Evolutionary conservation across 768 basidiomycete species (phyloP).

Genomic region (Lepiota brunneoincarnata): DNA sequence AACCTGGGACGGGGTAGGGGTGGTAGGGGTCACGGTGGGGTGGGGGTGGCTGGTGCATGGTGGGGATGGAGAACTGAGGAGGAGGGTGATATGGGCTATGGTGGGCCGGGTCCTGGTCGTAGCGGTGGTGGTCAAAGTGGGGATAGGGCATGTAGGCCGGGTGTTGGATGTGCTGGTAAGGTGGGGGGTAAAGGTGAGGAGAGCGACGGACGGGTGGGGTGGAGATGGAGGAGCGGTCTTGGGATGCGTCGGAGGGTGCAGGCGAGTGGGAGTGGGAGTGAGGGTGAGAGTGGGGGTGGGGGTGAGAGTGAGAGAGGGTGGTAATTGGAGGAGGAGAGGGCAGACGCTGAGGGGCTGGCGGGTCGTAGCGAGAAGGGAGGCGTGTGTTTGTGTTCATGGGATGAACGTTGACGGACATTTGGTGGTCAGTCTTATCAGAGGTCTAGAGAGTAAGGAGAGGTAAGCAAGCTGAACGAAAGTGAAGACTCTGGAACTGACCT

Average conservation of each 20-base stretch:
- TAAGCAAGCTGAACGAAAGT: no score
- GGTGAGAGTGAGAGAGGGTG: conserved; percentile 32
- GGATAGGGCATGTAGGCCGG: conserved; percentile 31
- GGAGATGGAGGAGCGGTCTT: conserved; percentile 58
- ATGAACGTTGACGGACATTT: conserved; percentile 12
- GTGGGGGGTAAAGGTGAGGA: conserved; percentile 32
- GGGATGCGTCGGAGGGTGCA: conserved; percentile 54
- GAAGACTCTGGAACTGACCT: conserved; percentile 28
- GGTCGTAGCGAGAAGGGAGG: conserved; percentile 10
- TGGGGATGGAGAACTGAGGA: conserved; percentile 18
- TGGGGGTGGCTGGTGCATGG: conserved; percentile 11
- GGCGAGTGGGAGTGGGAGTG: conserved; percentile 49
- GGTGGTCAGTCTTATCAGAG: background rate
- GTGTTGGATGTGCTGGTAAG: conserved; percentile 30
- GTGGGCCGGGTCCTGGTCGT: conserved; percentile 22
- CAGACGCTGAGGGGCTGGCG: conserved; percentile 22
- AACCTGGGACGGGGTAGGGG: conserved; percentile 31
- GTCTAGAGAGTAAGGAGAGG: background rate
- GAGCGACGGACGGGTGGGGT: conserved; percentile 53
- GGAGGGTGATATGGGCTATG: conserved; percentile 20
- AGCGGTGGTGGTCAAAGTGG: conserved; percentile 25
- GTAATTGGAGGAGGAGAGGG: conserved; percentile 38
- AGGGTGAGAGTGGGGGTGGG: conserved; percentile 35
- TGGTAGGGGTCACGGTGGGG: conserved; percentile 20
- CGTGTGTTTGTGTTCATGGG: conserved; percentile 3